These are phyloP conservation scores for Inosperma sp. DNA, from an alignment of 768 basidiomycete species.

Conservation along the genomic window DNA sequence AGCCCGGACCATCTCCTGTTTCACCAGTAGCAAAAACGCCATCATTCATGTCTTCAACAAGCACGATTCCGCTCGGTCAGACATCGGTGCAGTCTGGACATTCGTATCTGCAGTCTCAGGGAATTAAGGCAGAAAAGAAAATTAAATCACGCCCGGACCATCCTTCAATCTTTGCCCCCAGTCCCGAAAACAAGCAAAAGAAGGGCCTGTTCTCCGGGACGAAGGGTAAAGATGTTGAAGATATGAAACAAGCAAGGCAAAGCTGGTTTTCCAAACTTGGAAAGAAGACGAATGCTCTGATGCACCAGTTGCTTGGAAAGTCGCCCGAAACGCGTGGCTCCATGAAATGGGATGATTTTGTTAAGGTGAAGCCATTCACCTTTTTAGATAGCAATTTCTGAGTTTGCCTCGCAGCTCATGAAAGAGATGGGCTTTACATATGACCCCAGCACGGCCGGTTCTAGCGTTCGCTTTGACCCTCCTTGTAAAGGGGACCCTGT, in stretches of 20 bases:
- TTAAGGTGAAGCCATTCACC: constrained; percentile 44
- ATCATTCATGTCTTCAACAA: constrained; percentile 30
- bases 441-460: constrained; percentile 73
- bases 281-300: constrained; percentile 53
- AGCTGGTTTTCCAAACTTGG: constrained; percentile 54
- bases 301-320: constrained; percentile 63
- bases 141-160: constrained; percentile 65
- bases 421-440: constrained; percentile 71
- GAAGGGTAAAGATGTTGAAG: constrained; percentile 35
- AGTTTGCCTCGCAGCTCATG: constrained; percentile 51
- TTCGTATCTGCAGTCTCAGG: constrained; percentile 55
- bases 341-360: constrained; percentile 78
- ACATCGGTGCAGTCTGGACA: constrained; percentile 62
- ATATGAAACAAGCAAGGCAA: constrained; percentile 41
- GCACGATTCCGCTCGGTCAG: constrained; percentile 37
- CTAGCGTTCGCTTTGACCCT: constrained; percentile 79
- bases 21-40: constrained; percentile 12
- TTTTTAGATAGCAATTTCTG: neutral
- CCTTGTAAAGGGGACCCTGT: constrained; percentile 47
- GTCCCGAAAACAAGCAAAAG: constrained; percentile 35
- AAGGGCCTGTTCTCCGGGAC: constrained; percentile 52
- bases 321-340: constrained; percentile 47
- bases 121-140: constrained; percentile 55
- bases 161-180: constrained; percentile 45
- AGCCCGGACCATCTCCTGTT: constrained; percentile 8